These are phyloP conservation scores for Leishmania major DNA, from an alignment of 208 protist species.

Conservation along the genomic window DNA sequence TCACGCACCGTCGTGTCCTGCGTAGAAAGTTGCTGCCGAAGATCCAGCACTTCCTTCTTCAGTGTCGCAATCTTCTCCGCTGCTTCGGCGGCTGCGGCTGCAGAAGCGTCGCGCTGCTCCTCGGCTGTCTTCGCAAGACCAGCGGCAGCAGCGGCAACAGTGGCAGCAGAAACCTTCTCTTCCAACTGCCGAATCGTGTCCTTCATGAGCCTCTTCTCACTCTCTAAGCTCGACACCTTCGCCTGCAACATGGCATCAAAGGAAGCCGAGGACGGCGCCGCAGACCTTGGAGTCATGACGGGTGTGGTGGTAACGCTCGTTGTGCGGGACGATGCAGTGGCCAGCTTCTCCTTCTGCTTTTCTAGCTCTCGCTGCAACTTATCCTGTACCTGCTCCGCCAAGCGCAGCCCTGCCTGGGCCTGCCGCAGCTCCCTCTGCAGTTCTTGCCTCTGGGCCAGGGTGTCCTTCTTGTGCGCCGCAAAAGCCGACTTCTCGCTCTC, in stretches of 20 bases:
- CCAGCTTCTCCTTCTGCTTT: constrained; percentile 12
- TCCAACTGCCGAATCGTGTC: constrained; percentile 24
- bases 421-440: constrained; percentile 24
- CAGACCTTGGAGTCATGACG: constrained; percentile 3
- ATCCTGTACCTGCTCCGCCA: constrained; percentile 17
- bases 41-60: background rate
- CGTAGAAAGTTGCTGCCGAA: background rate
- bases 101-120: background rate
- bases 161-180: background rate
- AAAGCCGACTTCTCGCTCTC: constrained; percentile 22
- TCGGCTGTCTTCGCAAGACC: background rate
- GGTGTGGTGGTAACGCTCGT: constrained; percentile 10
- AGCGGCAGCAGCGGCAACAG: constrained; percentile 6
- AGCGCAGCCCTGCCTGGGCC: constrained; percentile 4
- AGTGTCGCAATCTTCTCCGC: background rate
- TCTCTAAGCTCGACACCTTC: constrained; percentile 12
- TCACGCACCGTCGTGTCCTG: background rate
- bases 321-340: background rate
- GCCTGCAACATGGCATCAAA: background rate
- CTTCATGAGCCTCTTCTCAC: constrained; percentile 8
- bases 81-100: background rate
- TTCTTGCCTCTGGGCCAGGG: background rate
- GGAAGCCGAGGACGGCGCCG: background rate
- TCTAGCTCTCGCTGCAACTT: constrained; percentile 31
- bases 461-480: constrained; percentile 6